Base-by-base conservation (phyloP, 371 early-diverging fungal species). In the Homolaphlyctis polyrhiza region DNA sequence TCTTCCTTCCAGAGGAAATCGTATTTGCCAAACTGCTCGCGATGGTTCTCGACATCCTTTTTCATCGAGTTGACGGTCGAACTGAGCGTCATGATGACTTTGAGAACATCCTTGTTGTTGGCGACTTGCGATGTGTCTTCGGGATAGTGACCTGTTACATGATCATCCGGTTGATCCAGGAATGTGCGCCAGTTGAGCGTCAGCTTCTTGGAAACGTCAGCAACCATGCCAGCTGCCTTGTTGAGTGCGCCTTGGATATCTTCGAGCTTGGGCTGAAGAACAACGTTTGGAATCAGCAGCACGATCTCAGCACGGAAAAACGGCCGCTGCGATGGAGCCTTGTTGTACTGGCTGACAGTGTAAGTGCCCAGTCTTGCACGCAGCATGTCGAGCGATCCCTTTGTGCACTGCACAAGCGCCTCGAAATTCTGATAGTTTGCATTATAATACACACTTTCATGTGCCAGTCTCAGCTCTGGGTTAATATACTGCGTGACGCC, bases 1-100 rank as follows among this genome's bases (percentile, higher is more conserved):
- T 85, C 82, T 58, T 84, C 86, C 57, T 80, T 81, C 86, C 86
- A 85, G 39, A 85, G 63, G 61, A 84, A 82, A 65, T 85, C 86
- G 51, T 72, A 85, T 61, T 81, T 81, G 65, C 71, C 69, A 59
- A 79, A 85, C 64, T 84, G 79, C 59, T 85, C 86, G 6, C 86
- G 71, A 61, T 84, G 82, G 18, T 66, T 59, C 67, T 85, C 86
- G 35, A 85, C 73, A 35, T 85, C 86, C 62, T 85, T 85, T 51
- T 81, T 82, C 79, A 84, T 80, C 21, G 82, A 78, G 68, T 80
- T 85, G 49, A 83, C 78, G 2, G 79, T 80, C 8, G 83, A 77
- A 47, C 67, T 71, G 3, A 85, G 68, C 62, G 77, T 74, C 62
- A 80, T 65, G 14, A 79, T 67, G 23, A 82, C 80, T 59, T 85